These are phyloP conservation scores for Vicia sativa DNA, from an alignment of 306 rosid species.

Conservation along the genomic window DNA sequence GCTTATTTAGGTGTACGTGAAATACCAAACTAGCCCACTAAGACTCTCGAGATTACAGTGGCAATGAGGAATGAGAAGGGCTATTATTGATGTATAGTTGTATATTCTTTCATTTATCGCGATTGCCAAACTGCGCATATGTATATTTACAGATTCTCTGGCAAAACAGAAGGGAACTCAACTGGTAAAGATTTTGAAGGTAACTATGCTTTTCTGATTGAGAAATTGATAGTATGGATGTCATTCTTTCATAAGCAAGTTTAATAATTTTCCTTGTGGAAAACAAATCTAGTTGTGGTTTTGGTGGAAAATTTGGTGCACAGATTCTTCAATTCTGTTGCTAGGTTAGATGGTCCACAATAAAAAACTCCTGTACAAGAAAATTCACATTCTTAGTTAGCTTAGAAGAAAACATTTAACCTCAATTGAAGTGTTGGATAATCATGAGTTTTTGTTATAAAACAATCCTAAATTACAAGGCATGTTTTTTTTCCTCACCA, in stretches of 20 bases:
- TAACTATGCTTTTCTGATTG: constrained; percentile 35
- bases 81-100: constrained; percentile 33
- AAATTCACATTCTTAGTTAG: constrained; percentile 37
- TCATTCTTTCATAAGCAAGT: constrained; percentile 5
- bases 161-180: constrained; percentile 31
- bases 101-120: constrained; percentile 34
- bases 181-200: constrained; percentile 29
- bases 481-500: constrained; percentile 58
- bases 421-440: background rate
- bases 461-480: background rate
- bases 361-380: constrained; percentile 75
- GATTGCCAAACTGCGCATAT: constrained; percentile 24
- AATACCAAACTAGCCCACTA: background rate
- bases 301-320: constrained; percentile 85
- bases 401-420: constrained; percentile 18
- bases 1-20: background rate
- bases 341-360: constrained; percentile 75
- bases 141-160: constrained; percentile 36
- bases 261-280: constrained; percentile 75
- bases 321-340: constrained; percentile 58
- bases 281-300: constrained; percentile 80
- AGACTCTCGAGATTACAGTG: constrained; percentile 8
- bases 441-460: background rate
- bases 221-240: constrained; percentile 39
- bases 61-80: constrained; percentile 21